Base-by-base conservation (phyloP, 306 rosid genomes). In the Quercus aquifolioides region DNA sequence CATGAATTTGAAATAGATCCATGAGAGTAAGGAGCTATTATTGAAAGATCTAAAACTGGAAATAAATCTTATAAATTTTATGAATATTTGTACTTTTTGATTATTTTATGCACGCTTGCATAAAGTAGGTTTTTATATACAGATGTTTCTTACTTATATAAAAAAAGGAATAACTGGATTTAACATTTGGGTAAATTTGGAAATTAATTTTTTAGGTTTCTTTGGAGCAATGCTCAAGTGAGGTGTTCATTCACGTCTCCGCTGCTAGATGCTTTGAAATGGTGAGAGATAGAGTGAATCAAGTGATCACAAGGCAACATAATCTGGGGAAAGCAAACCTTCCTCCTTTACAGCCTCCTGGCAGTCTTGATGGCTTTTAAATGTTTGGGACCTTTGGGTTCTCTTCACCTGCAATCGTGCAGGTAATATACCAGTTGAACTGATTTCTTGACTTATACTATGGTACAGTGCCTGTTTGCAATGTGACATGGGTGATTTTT, bases 311-410 rank as follows among this genome's bases (percentile, higher is more conserved):
- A 3, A 96, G 88, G 86, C 98, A 91, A 75, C 96, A 93, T 88
- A 93, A 90, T 80, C 79, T 86, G 80, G 98, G 98, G 80, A 89
- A 58, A 83, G 68, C 74, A 52, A 89, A 88, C 78, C 99, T 96
- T 78, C 97, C 96, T 87, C 99, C 99, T 81, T 80, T 96, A 80
- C 98, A 93, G 90, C 99, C 99, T 82, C 98, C 98, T 28, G 97
- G 97, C 76, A 96, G 98, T 86, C 92, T 96, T 63, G 99, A 96
- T 85, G 99, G 98, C 43, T 91, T 91, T 81, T 98, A 93, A 84
- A 93, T 96, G 99, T 96, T 96, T 71, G 25, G 25, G 25, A 25
- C 25, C 25, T 25, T 25, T 25, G 99, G 99, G 74, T 93, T 96
- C 86, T 90, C 99, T 75, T 91, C 99, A 63, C 99, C 98, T 58